phyloP scores from a whole-genome alignment of 345 rosid species.

The Arabidopsis thaliana region DNA sequence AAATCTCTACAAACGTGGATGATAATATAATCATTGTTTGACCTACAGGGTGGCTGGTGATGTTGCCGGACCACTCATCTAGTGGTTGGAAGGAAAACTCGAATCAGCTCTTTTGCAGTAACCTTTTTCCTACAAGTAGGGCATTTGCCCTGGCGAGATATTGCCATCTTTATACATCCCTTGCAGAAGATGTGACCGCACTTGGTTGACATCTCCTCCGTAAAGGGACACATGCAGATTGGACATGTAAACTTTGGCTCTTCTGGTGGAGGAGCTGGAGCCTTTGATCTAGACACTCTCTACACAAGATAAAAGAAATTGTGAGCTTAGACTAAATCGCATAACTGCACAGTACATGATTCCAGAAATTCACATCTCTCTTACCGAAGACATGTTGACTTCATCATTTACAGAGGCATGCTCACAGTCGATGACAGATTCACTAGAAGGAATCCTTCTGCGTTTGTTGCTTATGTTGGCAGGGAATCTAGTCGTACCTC shows the following conservation, averaged over 20 bases:
- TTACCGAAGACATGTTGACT: conserved; percentile 14
- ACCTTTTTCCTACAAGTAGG: conserved; percentile 95
- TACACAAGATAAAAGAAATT: conserved; percentile 5
- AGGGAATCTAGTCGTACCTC: conserved; percentile 33
- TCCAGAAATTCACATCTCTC: background rate
- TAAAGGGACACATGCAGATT: conserved; percentile 83
- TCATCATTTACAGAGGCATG: conserved; percentile 9
- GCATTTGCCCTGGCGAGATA: conserved; percentile 68
- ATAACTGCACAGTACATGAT: background rate
- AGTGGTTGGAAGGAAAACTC: conserved; percentile 93
- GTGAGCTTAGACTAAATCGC: conserved; percentile 5
- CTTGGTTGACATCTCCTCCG: conserved; percentile 84
- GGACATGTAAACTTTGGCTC: conserved; percentile 90
- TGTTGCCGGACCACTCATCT: conserved; percentile 44
- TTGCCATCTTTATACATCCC: conserved; percentile 77
- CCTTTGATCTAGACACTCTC: conserved; percentile 16
- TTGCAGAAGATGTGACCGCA: conserved; percentile 99
- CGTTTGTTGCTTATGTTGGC: conserved; percentile 40
- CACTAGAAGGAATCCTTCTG: conserved; percentile 33
- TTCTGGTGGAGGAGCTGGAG: conserved; percentile 65
- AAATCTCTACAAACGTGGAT: background rate
- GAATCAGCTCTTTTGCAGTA: conserved; percentile 67
- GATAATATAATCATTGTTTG: background rate
- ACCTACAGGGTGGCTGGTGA: conserved; percentile 43
- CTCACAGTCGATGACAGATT: conserved; percentile 47